Percentiles rank a stretch among this genome's conserved stretches.
Conservation (phyloP, 2,329 filamentous ascomycete species). For the Fusarium tanahbumbuense region DNA sequence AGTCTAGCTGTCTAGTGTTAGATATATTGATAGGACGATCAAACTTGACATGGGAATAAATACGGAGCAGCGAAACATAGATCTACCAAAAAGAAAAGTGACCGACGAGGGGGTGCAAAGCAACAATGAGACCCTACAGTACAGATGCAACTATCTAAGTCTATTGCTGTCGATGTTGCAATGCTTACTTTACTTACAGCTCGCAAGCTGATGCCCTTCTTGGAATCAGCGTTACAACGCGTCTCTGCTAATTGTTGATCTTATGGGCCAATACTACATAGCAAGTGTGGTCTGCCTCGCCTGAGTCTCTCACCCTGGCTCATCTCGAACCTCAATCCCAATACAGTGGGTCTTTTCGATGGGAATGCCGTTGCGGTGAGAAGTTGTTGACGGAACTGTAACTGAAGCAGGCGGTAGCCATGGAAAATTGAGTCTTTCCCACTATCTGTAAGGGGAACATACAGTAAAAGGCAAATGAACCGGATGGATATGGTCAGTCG, state of each 20-base stretch:
- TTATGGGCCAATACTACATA: slow-evolving; percentile 6
- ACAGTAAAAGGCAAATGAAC: slow-evolving; percentile 16
- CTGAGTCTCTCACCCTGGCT: slow-evolving; percentile 32
- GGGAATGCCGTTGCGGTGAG: slow-evolving; percentile 19
- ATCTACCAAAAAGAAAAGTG: slow-evolving; percentile 7
- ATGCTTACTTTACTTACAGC: neutral
- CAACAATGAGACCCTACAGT: slow-evolving; percentile 16
- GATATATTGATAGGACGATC: slow-evolving; percentile 19
- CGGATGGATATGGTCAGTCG: neutral
- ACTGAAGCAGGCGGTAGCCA: neutral
- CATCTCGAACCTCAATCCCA: slow-evolving; percentile 19
- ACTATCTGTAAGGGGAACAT: slow-evolving; percentile 13
- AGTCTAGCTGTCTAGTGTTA: neutral
- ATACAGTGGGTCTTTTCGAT: slow-evolving; percentile 24
- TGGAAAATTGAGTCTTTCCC: neutral
- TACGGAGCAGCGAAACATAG: slow-evolving; percentile 13
- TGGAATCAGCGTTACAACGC: slow-evolving; percentile 24
- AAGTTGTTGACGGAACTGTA: neutral
- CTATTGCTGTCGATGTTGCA: slow-evolving; percentile 23
- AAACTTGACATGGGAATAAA: slow-evolving; percentile 13
- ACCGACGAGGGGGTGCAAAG: slow-evolving; percentile 14
- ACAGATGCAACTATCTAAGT: slow-evolving; percentile 4
- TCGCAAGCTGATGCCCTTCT: slow-evolving; percentile 28
- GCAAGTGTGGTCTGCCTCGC: slow-evolving; percentile 22
- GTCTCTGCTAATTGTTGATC: slow-evolving; percentile 6